phyloP scores from a whole-genome alignment of 2,329 filamentous ascomycete species.

The Ophiostoma piceae region DNA sequence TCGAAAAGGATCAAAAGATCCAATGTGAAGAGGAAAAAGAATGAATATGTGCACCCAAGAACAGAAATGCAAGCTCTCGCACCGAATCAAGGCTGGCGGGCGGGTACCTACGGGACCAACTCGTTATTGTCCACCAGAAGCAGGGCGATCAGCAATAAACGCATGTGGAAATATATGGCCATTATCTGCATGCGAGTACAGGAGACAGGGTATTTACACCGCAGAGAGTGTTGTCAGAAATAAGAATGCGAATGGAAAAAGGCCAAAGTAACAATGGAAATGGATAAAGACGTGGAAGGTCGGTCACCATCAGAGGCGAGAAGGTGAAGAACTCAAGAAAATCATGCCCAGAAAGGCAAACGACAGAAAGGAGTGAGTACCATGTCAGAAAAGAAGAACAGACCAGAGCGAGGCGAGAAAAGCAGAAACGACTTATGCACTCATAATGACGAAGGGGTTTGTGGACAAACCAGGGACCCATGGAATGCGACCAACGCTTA shows the following conservation, averaged over 20 bases:
- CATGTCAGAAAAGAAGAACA: background rate
- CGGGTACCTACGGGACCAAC: background rate
- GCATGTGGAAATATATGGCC: background rate
- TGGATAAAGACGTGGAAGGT: background rate
- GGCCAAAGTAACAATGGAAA: background rate
- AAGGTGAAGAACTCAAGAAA: background rate
- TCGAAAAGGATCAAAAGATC: too few species aligned
- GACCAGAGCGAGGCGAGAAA: background rate
- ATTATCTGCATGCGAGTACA: too few species aligned
- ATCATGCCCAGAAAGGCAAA: background rate
- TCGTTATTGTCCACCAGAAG: background rate
- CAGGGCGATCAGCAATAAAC: background rate
- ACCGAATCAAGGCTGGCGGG: background rate
- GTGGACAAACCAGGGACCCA: conserved; percentile 8
- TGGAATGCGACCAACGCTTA: background rate
- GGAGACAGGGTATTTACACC: background rate
- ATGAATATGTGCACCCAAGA: background rate
- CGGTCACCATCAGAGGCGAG: background rate
- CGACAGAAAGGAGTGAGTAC: background rate
- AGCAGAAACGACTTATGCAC: background rate
- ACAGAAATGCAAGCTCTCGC: background rate
- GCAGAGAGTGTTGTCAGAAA: background rate
- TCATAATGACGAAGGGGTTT: conserved; percentile 11
- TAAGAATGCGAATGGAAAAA: conserved; percentile 1
- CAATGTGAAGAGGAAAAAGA: background rate